Base-by-base conservation (phyloP, 208 protist species). In the Naegleria lovaniensis region DNA sequence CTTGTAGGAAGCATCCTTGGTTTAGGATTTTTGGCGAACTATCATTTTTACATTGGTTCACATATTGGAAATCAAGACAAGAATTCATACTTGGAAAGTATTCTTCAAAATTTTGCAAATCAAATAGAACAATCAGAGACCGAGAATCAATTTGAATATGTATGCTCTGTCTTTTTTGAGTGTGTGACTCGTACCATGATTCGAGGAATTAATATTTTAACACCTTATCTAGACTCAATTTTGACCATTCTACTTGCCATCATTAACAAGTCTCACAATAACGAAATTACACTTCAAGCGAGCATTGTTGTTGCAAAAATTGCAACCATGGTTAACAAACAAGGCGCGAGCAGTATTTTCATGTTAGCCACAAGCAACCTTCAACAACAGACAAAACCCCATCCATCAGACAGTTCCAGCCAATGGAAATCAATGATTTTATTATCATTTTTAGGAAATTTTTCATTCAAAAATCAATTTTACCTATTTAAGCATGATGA, bases 391-490 rank as follows among this genome's bases (percentile, higher is more conserved):
- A 19, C 38, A 11, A 36, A 19, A 15, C 41, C 3, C 5, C 19
- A 59, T 88, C 4, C 16, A 38, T 39, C 11, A 19, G 6, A 9
- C 22, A 6, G 5, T 29, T 13, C 6, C 0, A 58, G 13, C 36
- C 13, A 4, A 29, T 9, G 85, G 5, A 38, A 58, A 41, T 0
- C 25, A 58, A 38, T 59, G 5, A n/a, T 7, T 0, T 39, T 58
- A 16, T 88, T 55, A 11, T 7, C 55, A 13, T 88, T 88, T 38
- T 1, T 88, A 13, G 41, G 55, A 58, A 88, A 15, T 3, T 88
- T 88, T 58, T 29, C 15, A 38, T 88, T 39, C 22, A 55, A 29
- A 59, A 40, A 88, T 88, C 41, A 88, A 88, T 88, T 88, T 38
- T 88, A 88, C 16, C 19, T 88, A 38, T 38, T 59, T 7, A 48